Evolutionary conservation across 805 yeast species (phyloP).

Genomic region (Ogataea degrootiae): DNA sequence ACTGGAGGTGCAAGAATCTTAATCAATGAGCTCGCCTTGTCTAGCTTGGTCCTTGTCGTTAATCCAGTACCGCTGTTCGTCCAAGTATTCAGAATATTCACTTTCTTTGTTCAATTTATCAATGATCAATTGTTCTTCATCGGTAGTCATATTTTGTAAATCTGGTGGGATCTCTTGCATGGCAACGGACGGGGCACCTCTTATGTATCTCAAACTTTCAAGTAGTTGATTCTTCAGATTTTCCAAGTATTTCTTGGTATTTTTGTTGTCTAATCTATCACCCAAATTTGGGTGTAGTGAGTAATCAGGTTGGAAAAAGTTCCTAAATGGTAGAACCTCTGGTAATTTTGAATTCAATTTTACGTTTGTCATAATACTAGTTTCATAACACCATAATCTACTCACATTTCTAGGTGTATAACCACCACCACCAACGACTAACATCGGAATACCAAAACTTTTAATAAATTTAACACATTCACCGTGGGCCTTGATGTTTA

Average conservation of each 20-base stretch:
- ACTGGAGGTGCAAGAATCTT: neutral
- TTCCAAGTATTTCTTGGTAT: constrained; percentile 77
- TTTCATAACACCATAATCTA: constrained; percentile 93
- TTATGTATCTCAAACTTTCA: constrained; percentile 75
- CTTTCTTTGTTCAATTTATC: constrained; percentile 33
- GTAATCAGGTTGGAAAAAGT: constrained; percentile 87
- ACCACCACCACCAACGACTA: constrained; percentile 97
- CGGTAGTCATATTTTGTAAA: constrained; percentile 37
- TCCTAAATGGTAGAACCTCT: constrained; percentile 65
- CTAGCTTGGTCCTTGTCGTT: constrained; percentile 36
- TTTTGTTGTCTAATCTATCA: constrained; percentile 79
- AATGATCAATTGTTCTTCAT: constrained; percentile 37
- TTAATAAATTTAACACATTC: constrained; percentile 89
- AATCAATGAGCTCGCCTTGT: constrained; percentile 30
- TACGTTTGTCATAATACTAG: constrained; percentile 80
- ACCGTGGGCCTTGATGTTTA: constrained; percentile 90
- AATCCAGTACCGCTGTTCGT: constrained; percentile 34
- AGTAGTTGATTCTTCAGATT: constrained; percentile 67
- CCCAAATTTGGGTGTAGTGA: constrained; percentile 81
- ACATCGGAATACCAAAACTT: constrained; percentile 83
- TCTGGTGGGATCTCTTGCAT: constrained; percentile 87
- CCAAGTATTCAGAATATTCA: constrained; percentile 28
- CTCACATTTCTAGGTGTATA: constrained; percentile 95
- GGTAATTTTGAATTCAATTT: constrained; percentile 75
- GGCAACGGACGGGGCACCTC: constrained; percentile 92